A percentile compares a stretch with the other conserved stretches of the same genome.
phyloP scores from a whole-genome alignment of 768 basidiomycete genomes.

The Megacollybia marginata region DNA sequence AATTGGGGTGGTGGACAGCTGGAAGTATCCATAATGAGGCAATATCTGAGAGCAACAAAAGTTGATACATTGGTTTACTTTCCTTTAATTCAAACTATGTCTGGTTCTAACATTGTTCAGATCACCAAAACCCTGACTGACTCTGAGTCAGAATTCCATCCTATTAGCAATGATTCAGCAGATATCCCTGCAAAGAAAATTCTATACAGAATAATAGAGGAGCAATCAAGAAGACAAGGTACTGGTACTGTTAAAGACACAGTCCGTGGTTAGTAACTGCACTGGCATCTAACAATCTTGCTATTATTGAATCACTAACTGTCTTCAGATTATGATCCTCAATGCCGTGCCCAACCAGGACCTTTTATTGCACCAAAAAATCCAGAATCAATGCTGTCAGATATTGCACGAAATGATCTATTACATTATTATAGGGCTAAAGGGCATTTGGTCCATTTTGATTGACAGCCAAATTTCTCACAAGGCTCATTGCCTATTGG shows the following conservation, averaged over 20 bases:
- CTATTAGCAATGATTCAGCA: not conserved
- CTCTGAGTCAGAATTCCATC: not conserved
- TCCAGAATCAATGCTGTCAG: not conserved
- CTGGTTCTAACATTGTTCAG: conserved; percentile 1
- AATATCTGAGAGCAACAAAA: conserved; percentile 9
- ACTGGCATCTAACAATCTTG: too few species aligned
- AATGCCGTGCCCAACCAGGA: not conserved
- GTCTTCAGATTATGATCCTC: too few species aligned
- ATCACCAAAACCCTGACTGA: not conserved
- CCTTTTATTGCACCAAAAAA: not conserved
- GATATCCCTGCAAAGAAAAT: not conserved
- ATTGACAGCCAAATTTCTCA: not conserved
- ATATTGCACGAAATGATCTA: not conserved
- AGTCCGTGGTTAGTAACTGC: too few species aligned
- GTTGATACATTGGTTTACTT: conserved; percentile 9
- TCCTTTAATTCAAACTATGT: not conserved
- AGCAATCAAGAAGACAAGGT: too few species aligned
- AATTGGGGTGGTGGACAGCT: conserved; percentile 20
- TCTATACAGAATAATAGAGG: not conserved
- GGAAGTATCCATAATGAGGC: conserved; percentile 22
- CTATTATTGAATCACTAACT: too few species aligned
- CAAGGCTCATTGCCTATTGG: too few species aligned
- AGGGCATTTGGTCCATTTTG: not conserved
- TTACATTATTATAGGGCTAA: not conserved
- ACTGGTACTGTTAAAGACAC: too few species aligned